Percentiles rank a stretch among this genome's conserved stretches.
phyloP scores from a whole-genome alignment of 2,329 filamentous ascomycete genomes.

The Parafenestella ontariensis region DNA sequence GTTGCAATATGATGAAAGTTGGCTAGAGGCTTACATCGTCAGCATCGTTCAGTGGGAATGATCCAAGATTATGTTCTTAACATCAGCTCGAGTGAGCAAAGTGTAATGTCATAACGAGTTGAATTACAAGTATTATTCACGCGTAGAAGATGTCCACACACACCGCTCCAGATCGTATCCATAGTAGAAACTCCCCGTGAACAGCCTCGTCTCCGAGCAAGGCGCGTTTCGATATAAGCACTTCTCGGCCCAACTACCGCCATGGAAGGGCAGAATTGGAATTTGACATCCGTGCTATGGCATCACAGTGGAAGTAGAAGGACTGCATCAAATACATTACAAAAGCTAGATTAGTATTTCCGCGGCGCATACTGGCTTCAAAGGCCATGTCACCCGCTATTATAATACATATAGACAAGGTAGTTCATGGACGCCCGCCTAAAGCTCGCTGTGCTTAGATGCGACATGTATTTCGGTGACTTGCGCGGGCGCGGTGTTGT shows the following conservation, averaged over 20 bases:
- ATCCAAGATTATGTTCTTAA: too few relatives aligned
- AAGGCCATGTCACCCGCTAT: conserved; percentile 25
- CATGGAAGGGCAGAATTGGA: conserved; percentile 84
- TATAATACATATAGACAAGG: conserved; percentile 42
- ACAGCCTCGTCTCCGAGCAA: conserved; percentile 41
- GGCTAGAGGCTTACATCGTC: too few relatives aligned
- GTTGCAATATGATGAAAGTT: too few relatives aligned
- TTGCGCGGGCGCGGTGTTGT: conserved; percentile 14
- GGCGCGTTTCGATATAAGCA: conserved; percentile 66
- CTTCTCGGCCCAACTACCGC: conserved; percentile 98
- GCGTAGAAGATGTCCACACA: conserved; percentile 41
- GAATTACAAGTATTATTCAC: neutral
- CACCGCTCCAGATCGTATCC: conserved; percentile 20
- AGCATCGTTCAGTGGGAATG: too few relatives aligned
- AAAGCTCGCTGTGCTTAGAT: conserved; percentile 53
- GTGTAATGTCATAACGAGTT: neutral
- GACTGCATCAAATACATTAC: neutral
- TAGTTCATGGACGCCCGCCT: conserved; percentile 14
- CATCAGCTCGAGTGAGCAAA: neutral
- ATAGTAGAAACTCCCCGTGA: conserved; percentile 36
- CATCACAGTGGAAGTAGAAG: conserved; percentile 10
- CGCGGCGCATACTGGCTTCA: conserved; percentile 18
- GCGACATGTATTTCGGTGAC: conserved; percentile 29
- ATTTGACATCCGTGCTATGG: conserved; percentile 99
- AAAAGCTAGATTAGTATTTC: conserved; percentile 36